Percentiles rank a stretch among this genome's conserved stretches.
These are phyloP conservation scores for Candolleomyces aberdarensis DNA, from an alignment of 768 basidiomycete genomes.

Conservation along the genomic window DNA sequence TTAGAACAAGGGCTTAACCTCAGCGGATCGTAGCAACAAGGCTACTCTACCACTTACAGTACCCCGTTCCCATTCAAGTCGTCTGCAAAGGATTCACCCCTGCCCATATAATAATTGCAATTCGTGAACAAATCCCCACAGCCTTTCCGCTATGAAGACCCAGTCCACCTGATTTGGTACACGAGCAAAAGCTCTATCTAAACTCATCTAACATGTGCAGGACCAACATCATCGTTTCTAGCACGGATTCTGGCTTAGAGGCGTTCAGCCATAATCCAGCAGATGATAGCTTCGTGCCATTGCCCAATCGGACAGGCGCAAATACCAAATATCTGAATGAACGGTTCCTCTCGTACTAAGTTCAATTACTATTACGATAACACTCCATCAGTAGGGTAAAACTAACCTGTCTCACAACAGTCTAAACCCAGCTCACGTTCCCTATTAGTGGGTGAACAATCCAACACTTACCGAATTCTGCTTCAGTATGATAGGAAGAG, in stretches of 20 bases:
- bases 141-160: slow-evolving; percentile 53
- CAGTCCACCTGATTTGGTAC: slow-evolving; percentile 59
- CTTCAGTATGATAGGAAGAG: slow-evolving; percentile 81
- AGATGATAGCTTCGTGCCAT: slow-evolving; percentile 36
- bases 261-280: slow-evolving; percentile 54
- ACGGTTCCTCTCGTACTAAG: slow-evolving; percentile 83
- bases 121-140: slow-evolving; percentile 47
- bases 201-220: slow-evolving; percentile 63
- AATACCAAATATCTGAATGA: slow-evolving; percentile 83
- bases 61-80: slow-evolving; percentile 74
- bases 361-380: slow-evolving; percentile 75
- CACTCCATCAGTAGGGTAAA: slow-evolving; percentile 81
- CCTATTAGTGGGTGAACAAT: slow-evolving; percentile 79
- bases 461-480: slow-evolving; percentile 79
- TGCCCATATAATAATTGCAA: slow-evolving; percentile 64
- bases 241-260: slow-evolving; percentile 83
- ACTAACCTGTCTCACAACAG: slow-evolving; percentile 84
- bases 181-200: slow-evolving; percentile 67
- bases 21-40: slow-evolving; percentile 77
- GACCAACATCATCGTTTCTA: slow-evolving; percentile 71
- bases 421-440: slow-evolving; percentile 82
- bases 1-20: slow-evolving; percentile 69
- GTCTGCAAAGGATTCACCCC: slow-evolving; percentile 78
- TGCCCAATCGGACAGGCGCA: slow-evolving; percentile 76
- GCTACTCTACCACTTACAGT: slow-evolving; percentile 77